A percentile compares a stretch with the other conserved stretches of the same genome.
These are phyloP conservation scores for Backusella australiensis DNA, from an alignment of 192 early-diverging fungal genomes.

Conservation along the genomic window DNA sequence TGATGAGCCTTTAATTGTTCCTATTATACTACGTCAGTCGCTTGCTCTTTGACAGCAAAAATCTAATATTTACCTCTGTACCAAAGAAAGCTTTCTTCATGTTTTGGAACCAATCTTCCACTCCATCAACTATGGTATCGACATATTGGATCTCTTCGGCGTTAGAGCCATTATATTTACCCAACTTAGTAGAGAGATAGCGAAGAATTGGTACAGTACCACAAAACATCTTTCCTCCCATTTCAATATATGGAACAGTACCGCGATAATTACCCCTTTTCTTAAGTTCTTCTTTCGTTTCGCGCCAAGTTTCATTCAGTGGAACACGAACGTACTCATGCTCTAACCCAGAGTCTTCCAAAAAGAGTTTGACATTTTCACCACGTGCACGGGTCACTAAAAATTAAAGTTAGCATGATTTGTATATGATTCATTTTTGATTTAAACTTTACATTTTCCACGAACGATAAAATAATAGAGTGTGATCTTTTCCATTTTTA, in stretches of 20 bases:
- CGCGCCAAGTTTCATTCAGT: not conserved
- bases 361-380: slow-evolving; percentile 2
- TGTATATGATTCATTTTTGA: not conserved
- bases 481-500: not conserved
- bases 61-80: not conserved
- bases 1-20: not conserved
- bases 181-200: not conserved
- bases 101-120: not conserved
- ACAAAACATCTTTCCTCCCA: not conserved
- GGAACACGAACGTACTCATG: not conserved
- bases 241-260: not conserved
- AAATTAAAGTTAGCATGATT: not conserved
- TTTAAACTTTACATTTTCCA: not conserved
- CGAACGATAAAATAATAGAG: not conserved
- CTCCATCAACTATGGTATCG: not conserved
- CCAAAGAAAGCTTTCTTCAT: not conserved
- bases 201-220: not conserved
- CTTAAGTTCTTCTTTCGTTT: not conserved
- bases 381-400: not conserved
- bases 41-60: not conserved
- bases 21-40: not conserved
- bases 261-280: not conserved
- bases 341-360: not conserved
- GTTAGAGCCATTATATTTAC: slow-evolving; percentile 2
- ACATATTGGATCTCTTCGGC: not conserved